These are phyloP conservation scores for Eucalyptus leucophloia DNA, from an alignment of 345 rosid species.

Conservation along the genomic window DNA sequence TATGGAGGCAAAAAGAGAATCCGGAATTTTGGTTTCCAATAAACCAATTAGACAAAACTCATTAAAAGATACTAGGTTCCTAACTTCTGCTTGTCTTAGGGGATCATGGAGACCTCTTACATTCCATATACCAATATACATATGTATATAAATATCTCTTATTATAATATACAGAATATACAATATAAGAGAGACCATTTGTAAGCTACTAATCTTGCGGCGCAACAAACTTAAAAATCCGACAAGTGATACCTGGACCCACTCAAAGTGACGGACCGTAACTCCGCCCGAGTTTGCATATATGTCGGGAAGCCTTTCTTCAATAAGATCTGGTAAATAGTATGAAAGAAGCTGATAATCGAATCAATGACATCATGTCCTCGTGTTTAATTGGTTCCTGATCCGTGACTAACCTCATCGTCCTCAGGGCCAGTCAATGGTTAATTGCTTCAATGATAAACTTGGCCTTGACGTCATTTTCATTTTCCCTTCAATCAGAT, in stretches of 20 bases:
- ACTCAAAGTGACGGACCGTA: conserved; percentile 89
- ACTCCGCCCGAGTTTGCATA: conserved; percentile 94
- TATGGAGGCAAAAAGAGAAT: too few species aligned
- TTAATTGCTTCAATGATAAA: conserved; percentile 91
- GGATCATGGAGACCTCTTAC: too few species aligned
- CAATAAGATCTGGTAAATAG: conserved; percentile 36
- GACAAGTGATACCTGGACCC: conserved; percentile 66
- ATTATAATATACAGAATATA: too few species aligned
- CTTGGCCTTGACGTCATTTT: conserved; percentile 77
- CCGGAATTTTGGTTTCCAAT: too few species aligned
- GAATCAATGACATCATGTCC: background rate
- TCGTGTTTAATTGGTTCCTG: background rate
- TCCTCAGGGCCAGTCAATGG: conserved; percentile 92
- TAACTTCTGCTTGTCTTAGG: too few species aligned
- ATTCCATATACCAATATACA: too few species aligned
- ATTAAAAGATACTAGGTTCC: too few species aligned
- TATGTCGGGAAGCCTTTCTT: conserved; percentile 96
- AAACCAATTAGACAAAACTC: too few species aligned
- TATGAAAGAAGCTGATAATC: background rate
- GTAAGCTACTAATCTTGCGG: background rate
- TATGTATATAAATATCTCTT: too few species aligned
- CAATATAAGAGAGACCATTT: background rate
- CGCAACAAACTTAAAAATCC: background rate
- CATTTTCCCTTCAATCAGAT: conserved; percentile 49
- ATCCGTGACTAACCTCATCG: conserved; percentile 47